Percentiles rank a stretch among this genome's conserved stretches.
phyloP scores from a whole-genome alignment of 106 monocot species.

The Vanilla planifolia region DNA sequence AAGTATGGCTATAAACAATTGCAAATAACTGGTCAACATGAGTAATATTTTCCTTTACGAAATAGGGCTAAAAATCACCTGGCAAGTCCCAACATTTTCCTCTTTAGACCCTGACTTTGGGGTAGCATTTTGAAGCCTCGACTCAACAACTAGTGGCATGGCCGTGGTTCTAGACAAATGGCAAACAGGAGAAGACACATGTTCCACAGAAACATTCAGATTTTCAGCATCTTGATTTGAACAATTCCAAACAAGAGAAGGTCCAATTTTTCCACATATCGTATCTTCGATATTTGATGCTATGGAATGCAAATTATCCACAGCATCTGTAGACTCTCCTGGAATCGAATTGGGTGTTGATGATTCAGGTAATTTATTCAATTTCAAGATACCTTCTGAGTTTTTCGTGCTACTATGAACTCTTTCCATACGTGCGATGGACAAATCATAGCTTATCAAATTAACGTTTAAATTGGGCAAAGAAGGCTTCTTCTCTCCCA shows the following conservation, averaged over 20 bases:
- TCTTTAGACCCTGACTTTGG: neutral
- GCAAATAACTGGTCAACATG: too few relatives aligned
- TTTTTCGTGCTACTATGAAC: conserved; percentile 12
- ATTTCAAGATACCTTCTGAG: neutral
- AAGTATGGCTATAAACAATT: too few relatives aligned
- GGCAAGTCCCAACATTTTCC: conserved; percentile 4
- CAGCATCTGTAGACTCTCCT: neutral
- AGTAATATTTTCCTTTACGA: too few relatives aligned
- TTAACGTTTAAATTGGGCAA: conserved; percentile 13
- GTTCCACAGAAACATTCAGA: neutral
- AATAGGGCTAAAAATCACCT: conserved; percentile 13
- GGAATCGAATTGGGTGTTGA: neutral
- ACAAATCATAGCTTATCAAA: conserved; percentile 1
- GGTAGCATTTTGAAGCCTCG: neutral
- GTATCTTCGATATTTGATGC: conserved; percentile 12
- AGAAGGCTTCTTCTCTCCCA: conserved; percentile 7
- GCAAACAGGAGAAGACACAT: neutral
- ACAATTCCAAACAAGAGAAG: conserved; percentile 4
- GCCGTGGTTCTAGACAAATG: neutral
- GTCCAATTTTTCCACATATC: neutral
- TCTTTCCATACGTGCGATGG: conserved; percentile 1
- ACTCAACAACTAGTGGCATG: neutral
- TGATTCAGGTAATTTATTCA: conserved; percentile 11
- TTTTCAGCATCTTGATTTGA: neutral
- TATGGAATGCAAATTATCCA: conserved; percentile 1